These are phyloP conservation scores for Penicillium cinerascens DNA, from an alignment of 495 filamentous ascomycete genomes.

Conservation along the genomic window DNA sequence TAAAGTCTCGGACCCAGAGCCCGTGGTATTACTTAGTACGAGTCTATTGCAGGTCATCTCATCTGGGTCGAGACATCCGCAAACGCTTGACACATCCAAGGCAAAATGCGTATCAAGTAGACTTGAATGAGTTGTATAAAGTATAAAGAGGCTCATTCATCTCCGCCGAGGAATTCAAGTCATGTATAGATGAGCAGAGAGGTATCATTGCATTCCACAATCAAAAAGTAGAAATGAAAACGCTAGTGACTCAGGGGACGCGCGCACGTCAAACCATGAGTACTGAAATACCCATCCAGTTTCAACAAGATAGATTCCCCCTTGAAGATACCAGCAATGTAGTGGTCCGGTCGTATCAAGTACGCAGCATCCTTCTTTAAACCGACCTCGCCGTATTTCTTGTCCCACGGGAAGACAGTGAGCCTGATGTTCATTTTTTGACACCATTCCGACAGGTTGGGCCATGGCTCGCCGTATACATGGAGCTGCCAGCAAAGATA, in stretches of 20 bases:
- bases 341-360: conserved; percentile 35
- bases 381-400: conserved; percentile 20
- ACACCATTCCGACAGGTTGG: conserved; percentile 29
- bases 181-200: too few species aligned
- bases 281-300: conserved; percentile 18
- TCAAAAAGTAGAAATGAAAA: background rate
- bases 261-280: conserved; percentile 7
- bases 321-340: conserved; percentile 30
- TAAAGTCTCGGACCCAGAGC: too few species aligned
- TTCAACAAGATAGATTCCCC: background rate
- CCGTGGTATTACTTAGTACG: too few species aligned
- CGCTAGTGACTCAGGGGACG: background rate
- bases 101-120: too few species aligned
- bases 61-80: too few species aligned
- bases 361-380: conserved; percentile 26
- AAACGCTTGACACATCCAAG: too few species aligned
- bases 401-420: conserved; percentile 25
- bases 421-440: conserved; percentile 17
- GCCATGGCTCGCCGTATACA: conserved; percentile 24
- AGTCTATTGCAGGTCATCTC: too few species aligned
- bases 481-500: conserved; percentile 35
- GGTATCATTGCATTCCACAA: too few species aligned
- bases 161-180: too few species aligned
- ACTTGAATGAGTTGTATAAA: too few species aligned
- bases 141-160: too few species aligned